Base-by-base conservation (phyloP, 2,329 filamentous ascomycete genomes). In the Talaromyces sp. region DNA sequence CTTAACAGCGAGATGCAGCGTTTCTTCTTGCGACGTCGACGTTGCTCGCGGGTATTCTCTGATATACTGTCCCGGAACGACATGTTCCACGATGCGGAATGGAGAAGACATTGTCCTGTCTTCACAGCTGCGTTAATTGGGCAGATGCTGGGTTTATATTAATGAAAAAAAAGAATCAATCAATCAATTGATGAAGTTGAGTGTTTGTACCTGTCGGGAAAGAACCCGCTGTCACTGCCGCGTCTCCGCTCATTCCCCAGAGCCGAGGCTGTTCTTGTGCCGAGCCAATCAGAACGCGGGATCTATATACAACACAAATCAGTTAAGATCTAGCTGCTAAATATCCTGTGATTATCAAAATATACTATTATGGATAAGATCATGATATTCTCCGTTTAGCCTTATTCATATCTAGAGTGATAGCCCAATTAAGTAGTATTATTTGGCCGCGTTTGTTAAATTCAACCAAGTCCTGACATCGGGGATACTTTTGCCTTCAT, bases 21-120 rank as follows among this genome's bases (percentile, higher is more conserved):
- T 80, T 62, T 93, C 89, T 65, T 96, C 88, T 67, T 95, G 89
- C 12, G 83, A 84, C 59, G 83, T 80, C 2, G 86, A 82, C 2
- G 89, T 91, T 12, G 89, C 89, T 58, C 85, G 84, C 7, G 89
- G 81, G 70, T 91, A 96, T 70, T 95, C 90, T 64, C 92, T 84
- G 64, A 96, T 88, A 74, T 97, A 89, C 64, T 91, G 85, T 65
- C 85, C 85, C 59, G 86, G 83, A 65, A 95, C 74, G 50, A 82
- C 79, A 77, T 96, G 92, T 72, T 94, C 88, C 64, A 85, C 83
- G 67, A 95, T 78, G 64, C 83, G 77, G 61, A 77, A 77, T 14
- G 61, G 54, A 14, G 21, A 62, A 27, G 48, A 24, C 61, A 62
- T 62, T 1, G 2, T 8, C 2, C 35, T n/a, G 14, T 38, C 35